Conservation (phyloP, 768 basidiomycete species). For the Rhodosporidiobolus odoratus region DNA sequence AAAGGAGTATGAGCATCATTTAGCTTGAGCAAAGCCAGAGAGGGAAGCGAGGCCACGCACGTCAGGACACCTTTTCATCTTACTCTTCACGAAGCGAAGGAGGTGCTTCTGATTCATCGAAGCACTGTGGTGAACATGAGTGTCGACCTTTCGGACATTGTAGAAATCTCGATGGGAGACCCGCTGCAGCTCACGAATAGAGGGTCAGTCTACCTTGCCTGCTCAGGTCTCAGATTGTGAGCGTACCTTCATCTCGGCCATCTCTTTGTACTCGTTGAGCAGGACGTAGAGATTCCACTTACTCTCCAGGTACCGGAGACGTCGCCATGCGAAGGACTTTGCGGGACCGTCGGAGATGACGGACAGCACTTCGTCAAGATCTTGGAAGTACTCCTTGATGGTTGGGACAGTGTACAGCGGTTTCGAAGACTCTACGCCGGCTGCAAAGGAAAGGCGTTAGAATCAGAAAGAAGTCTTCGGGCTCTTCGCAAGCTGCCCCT, state of each 20-base stretch:
- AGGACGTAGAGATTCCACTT: slow-evolving; percentile 92
- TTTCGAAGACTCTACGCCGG: slow-evolving; percentile 45
- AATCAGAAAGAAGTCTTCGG: not conserved
- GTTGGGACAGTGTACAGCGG: slow-evolving; percentile 74
- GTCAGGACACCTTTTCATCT: slow-evolving; percentile 82
- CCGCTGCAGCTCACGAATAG: not conserved
- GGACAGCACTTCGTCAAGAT: slow-evolving; percentile 81
- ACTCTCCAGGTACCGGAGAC: slow-evolving; percentile 82
- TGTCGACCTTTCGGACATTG: slow-evolving; percentile 95
- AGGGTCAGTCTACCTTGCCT: not conserved
- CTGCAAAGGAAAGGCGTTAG: slow-evolving; percentile 9
- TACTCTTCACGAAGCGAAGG: slow-evolving; percentile 96
- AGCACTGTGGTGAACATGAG: slow-evolving; percentile 96
- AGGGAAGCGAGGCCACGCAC: slow-evolving; percentile 49
- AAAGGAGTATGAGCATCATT: not conserved
- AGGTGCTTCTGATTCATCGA: slow-evolving; percentile 99
- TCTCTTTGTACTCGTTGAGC: slow-evolving; percentile 85
- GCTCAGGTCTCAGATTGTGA: slow-evolving; percentile 16
- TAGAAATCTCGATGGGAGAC: slow-evolving; percentile 77
- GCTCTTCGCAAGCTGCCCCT: no score
- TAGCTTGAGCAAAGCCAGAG: no score
- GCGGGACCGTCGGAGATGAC: slow-evolving; percentile 93
- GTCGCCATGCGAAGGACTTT: slow-evolving; percentile 87
- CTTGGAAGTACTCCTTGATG: slow-evolving; percentile 90
- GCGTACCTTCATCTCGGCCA: slow-evolving; percentile 90